phyloP scores from a whole-genome alignment of 306 rosid species.

The Ochetophila trinervis region DNA sequence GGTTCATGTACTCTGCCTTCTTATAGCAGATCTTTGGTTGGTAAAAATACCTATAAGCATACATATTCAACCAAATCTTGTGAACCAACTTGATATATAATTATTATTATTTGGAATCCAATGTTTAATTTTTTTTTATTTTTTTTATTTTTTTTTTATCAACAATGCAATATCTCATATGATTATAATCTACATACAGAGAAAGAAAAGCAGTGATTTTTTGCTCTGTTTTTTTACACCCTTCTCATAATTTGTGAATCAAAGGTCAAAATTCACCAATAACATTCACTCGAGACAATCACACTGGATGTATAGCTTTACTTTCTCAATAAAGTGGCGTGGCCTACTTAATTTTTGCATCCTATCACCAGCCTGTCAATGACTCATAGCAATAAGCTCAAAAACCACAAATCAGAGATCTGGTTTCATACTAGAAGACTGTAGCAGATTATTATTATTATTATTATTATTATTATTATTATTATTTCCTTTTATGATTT shows the following conservation, averaged over 20 bases:
- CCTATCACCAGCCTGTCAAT: slow-evolving; percentile 63
- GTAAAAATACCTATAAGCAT: background rate
- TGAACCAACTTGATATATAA: slow-evolving; percentile 1
- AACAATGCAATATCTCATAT: slow-evolving; percentile 4
- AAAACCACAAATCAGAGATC: slow-evolving; percentile 29
- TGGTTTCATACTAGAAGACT: slow-evolving; percentile 32
- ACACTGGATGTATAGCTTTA: background rate
- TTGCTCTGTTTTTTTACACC: background rate
- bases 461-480: no score
- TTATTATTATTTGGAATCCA: slow-evolving; percentile 18
- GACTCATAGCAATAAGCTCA: slow-evolving; percentile 24
- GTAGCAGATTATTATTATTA: slow-evolving; percentile 7
- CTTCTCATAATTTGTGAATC: background rate
- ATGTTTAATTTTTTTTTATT: no score
- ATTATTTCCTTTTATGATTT: slow-evolving; percentile 11
- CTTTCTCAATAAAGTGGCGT: slow-evolving; percentile 43
- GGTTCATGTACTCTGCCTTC: background rate
- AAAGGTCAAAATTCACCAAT: background rate
- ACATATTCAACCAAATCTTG: background rate
- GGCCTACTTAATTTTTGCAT: slow-evolving; percentile 36
- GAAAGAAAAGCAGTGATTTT: slow-evolving; percentile 4
- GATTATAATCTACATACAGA: slow-evolving; percentile 21
- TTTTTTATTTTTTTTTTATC: no score
- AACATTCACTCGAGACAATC: slow-evolving; percentile 13
- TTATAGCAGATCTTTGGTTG: slow-evolving; percentile 1